Evolutionary conservation across 257 asterid species (phyloP), one percentile per base, ranked within the genome.

Genomic region (Solanum appendiculatum): DNA sequence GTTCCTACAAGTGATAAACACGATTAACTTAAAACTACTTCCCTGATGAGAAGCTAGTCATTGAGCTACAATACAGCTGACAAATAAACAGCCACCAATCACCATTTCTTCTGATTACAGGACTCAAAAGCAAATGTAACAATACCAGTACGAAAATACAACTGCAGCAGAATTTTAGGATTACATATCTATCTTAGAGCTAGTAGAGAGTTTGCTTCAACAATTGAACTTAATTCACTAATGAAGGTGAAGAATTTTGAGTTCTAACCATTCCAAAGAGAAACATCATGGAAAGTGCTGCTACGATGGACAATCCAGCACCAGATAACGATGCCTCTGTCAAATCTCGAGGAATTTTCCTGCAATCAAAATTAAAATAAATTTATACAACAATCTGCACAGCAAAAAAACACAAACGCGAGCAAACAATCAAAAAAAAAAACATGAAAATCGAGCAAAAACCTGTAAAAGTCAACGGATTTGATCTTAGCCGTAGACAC

Each of bases 251-350:
- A 48, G 77, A n/a, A 48, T 85, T 83, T 85, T 82, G 68, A 81
- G 85, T 87, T 86, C 94, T 86, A 91, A 97, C 99, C 99, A 95
- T 95, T 90, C 99, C 99, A 92, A 97, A 94, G 86, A 96, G 91
- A 89, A 96, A 92, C 88, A 93, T 89, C 98, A 97, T 95, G 88
- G 87, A 90, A 82, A 97, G 82, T 85, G 98, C 98, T 60, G 98
- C 99, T 86, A 93, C 27, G 64, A 97, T 93, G 90, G 99, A 95
- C 93, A 97, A 86, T 64, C 98, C 98, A 92, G 98, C 98, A 88
- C 98, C 99, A 40, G 98, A 94, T 82, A 97, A 83, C 18, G 98
- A 97, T 86, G 99, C 98, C 89, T 97, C 98, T 5, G 97, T 96
- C 94, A 96, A 92, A 89, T 95, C 97, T 86, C 98, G 92, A 9